Evolutionary conservation across 257 asterid species (phyloP).

Genomic region (Linaria vulgaris): DNA sequence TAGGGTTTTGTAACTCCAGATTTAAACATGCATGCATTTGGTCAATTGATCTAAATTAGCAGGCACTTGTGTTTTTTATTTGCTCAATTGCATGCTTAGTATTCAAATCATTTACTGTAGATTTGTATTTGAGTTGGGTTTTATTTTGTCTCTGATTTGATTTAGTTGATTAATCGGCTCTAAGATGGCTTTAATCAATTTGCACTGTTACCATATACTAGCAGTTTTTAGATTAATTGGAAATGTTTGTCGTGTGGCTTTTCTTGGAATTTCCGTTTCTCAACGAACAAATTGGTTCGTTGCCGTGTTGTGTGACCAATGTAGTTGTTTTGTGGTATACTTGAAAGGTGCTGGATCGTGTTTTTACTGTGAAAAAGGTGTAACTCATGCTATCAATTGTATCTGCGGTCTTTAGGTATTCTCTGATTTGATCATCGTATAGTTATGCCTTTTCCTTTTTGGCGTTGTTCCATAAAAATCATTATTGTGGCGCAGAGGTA

Average conservation of each 20-base stretch:
- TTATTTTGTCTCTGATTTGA: constrained; percentile 19
- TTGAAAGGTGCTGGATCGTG: constrained; percentile 5
- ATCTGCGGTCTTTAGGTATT: background rate
- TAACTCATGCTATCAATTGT: constrained; percentile 3
- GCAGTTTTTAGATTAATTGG: constrained; percentile 23
- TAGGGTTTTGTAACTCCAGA: constrained; percentile 32
- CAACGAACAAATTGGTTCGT: background rate
- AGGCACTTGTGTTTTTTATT: constrained; percentile 17
- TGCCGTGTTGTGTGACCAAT: constrained; percentile 4
- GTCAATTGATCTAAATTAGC: constrained; percentile 5
- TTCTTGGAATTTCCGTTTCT: constrained; percentile 12
- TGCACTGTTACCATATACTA: background rate
- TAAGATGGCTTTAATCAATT: constrained; percentile 5
- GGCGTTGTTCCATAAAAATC: constrained; percentile 1
- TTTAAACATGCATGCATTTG: constrained; percentile 32
- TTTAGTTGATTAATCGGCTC: constrained; percentile 14
- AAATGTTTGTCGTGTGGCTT: no score
- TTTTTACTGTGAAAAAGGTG: constrained; percentile 15
- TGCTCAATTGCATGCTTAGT: constrained; percentile 28
- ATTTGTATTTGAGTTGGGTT: background rate
- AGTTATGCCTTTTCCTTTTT: constrained; percentile 11
- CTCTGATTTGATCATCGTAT: background rate
- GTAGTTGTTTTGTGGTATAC: background rate
- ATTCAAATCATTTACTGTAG: constrained; percentile 16
- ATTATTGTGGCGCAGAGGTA: constrained; percentile 11